phyloP scores from a whole-genome alignment of 768 basidiomycete genomes.

The Candolleomyces aberdarensis region DNA sequence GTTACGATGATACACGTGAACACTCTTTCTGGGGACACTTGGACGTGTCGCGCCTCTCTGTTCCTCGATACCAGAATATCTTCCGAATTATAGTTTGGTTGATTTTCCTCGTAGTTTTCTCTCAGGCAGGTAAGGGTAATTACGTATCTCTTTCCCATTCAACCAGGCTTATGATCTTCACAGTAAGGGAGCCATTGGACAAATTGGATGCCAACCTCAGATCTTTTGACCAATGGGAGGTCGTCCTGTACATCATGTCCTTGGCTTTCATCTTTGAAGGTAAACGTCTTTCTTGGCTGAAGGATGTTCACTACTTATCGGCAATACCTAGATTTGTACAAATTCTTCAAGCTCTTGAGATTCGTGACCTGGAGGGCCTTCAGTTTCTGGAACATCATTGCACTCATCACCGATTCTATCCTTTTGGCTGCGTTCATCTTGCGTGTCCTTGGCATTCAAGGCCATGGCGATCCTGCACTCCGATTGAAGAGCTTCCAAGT shows the following conservation, averaged over 20 bases:
- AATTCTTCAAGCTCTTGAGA: slow-evolving; percentile 70
- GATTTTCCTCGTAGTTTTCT: slow-evolving; percentile 75
- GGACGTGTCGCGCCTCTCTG: slow-evolving; percentile 72
- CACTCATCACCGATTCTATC: slow-evolving; percentile 69
- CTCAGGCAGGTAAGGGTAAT: slow-evolving; percentile 61
- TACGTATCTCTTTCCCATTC: background rate
- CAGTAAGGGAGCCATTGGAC: slow-evolving; percentile 78
- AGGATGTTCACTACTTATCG: background rate
- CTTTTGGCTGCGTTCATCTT: slow-evolving; percentile 72
- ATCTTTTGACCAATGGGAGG: slow-evolving; percentile 78
- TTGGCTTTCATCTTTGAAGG: slow-evolving; percentile 81
- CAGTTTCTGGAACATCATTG: slow-evolving; percentile 73
- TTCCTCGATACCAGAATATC: slow-evolving; percentile 88
- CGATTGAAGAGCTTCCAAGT: slow-evolving; percentile 81
- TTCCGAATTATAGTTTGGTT: slow-evolving; percentile 79
- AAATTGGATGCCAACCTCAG: slow-evolving; percentile 51
- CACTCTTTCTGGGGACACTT: slow-evolving; percentile 66
- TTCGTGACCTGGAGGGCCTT: slow-evolving; percentile 82
- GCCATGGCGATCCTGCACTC: slow-evolving; percentile 32
- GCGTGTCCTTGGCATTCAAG: slow-evolving; percentile 57
- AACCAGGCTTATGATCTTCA: background rate
- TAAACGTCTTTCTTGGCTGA: slow-evolving; percentile 19
- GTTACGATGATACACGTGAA: slow-evolving; percentile 54
- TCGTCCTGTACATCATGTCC: slow-evolving; percentile 73
- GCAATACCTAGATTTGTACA: background rate